Percentiles rank a stretch among this genome's conserved stretches.
Evolutionary conservation across 805 yeast species (phyloP).

Genomic region (Middelhovenomyces tepae): DNA sequence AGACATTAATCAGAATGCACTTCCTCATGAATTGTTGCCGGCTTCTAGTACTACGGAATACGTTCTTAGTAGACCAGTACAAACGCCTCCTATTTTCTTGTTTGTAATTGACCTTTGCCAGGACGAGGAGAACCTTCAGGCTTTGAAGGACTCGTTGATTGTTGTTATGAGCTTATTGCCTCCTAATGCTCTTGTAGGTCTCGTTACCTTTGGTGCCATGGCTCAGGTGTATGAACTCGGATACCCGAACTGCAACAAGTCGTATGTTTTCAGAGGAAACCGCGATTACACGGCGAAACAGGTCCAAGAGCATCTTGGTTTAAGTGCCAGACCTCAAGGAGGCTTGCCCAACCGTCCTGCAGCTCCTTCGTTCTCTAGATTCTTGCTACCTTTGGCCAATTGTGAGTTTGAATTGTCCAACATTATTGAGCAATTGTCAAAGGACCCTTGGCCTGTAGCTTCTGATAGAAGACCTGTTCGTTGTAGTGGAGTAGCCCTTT

Average conservation of each 20-base stretch:
- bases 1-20: conserved; percentile 60
- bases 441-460: conserved; percentile 77
- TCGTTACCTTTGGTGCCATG: conserved; percentile 83
- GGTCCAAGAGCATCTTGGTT: conserved; percentile 54
- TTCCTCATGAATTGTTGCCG: conserved; percentile 72
- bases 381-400: conserved; percentile 57
- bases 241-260: conserved; percentile 57
- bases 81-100: conserved; percentile 75
- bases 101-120: conserved; percentile 86
- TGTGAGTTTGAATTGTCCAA: conserved; percentile 72
- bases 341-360: conserved; percentile 11
- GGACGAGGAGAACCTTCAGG: conserved; percentile 76
- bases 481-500: conserved; percentile 83
- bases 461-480: conserved; percentile 69
- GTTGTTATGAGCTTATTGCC: conserved; percentile 74
- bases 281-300: conserved; percentile 60
- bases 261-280: conserved; percentile 81
- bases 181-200: conserved; percentile 80
- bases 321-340: conserved; percentile 16
- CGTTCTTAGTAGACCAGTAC: conserved; percentile 69
- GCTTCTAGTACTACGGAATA: conserved; percentile 76
- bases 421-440: conserved; percentile 58
- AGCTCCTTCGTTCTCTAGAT: conserved; percentile 31
- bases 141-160: conserved; percentile 72
- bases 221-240: conserved; percentile 83